Base-by-base conservation (phyloP, 331 rosid species). In the Stylosanthes scabra region DNA sequence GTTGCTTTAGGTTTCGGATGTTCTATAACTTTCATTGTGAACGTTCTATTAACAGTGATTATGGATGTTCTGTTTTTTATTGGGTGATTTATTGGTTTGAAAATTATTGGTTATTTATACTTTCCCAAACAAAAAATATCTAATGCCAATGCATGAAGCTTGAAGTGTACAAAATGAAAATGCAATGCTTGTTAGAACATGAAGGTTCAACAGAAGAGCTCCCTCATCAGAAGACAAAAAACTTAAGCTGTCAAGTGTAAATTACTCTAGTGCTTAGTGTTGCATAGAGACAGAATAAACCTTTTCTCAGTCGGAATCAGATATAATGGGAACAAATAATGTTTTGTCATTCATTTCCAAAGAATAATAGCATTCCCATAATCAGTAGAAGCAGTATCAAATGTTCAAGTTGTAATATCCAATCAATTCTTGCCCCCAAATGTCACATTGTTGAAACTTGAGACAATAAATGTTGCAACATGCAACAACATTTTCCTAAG, bases 361-460 rank as follows among this genome's bases (percentile, higher is more conserved):
- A 83, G 89, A 88, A 87, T 83, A 79, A 64, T 62, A 81, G 47
- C 75, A 71, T 51, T 74, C 76, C 77, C 78, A 73, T 72, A 62
- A 73, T 75, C 52, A 52, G 64, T 77, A 65, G 74, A 74, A 58
- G 81, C 75, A 83, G 66, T 72, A 47, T 86, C 83, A 85, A 66
- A 73, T 81, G 88, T 64, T 67, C 80, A 68, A 72, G 63, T 61
- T 83, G 69, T 70, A 75, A 46, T 34, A 67, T 54, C 88, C 73
- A 83, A 84, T 76, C 59, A 88, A 88, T 80, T 89, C 68, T 71
- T 74, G 55, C 76, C 83, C 83, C 83, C 71, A 56, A 61, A 68
- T 62, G 80, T 64, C 42, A 74, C 74, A 80, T 58, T 20, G 64
- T 42, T 55, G 9, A 62, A 69, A 46, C 51, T 46, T 46, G 51